Conservation (phyloP, 2,329 filamentous ascomycete genomes). For the Sclerotinia spermophila region DNA sequence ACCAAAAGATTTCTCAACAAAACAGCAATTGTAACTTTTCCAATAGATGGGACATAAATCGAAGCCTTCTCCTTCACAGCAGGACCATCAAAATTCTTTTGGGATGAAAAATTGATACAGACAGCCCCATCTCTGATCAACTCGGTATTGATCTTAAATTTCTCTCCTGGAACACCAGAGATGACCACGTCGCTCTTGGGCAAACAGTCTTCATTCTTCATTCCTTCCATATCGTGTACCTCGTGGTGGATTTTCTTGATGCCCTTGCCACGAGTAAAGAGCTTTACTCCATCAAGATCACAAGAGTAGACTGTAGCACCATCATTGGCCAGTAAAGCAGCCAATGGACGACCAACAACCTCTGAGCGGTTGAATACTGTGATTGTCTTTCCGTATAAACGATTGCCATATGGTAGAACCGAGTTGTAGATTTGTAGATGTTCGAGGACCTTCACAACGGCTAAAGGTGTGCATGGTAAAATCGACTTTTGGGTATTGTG, state of each 20-base stretch:
- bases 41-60: constrained; percentile 94
- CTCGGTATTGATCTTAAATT: constrained; percentile 83
- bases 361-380: constrained; percentile 96
- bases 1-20: constrained; percentile 78
- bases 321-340: constrained; percentile 91
- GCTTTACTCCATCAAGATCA: constrained; percentile 84
- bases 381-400: constrained; percentile 88
- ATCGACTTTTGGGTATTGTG: constrained; percentile 81
- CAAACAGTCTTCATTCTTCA: constrained; percentile 75
- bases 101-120: constrained; percentile 98
- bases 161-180: constrained; percentile 81
- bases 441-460: constrained; percentile 95
- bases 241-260: constrained; percentile 83
- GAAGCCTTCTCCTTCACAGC: constrained; percentile 93
- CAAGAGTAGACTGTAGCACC: constrained; percentile 94
- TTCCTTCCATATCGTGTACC: constrained; percentile 71
- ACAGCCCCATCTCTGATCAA: constrained; percentile 84
- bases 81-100: constrained; percentile 82
- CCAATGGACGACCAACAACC: constrained; percentile 89
- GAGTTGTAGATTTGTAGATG: constrained; percentile 95
- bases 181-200: constrained; percentile 93
- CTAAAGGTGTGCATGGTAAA: constrained; percentile 90
- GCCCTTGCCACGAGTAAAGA: constrained; percentile 86
- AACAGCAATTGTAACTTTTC: constrained; percentile 95
- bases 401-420: constrained; percentile 87